Conservation (phyloP, 345 rosid species). For the Syzygium grande region DNA sequence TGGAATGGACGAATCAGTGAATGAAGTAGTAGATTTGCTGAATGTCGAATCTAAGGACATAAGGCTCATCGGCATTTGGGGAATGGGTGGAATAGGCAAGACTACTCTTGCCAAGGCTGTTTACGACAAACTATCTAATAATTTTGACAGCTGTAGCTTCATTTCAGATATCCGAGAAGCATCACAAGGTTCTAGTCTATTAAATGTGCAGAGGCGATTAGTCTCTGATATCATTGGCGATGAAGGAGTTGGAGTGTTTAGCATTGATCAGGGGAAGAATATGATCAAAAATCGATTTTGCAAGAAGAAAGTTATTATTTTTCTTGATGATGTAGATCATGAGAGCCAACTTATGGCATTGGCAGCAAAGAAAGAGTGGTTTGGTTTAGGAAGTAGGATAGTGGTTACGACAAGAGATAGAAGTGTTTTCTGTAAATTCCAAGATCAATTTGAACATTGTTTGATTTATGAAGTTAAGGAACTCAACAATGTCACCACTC, state of each 20-base stretch:
- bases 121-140: not conserved
- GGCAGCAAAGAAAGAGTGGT: not conserved
- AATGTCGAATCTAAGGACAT: not conserved
- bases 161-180: not conserved
- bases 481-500: not conserved
- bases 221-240: not conserved
- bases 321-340: not conserved
- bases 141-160: not conserved
- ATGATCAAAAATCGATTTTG: not conserved
- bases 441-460: not conserved
- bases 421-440: not conserved
- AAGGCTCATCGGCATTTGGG: not conserved
- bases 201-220: not conserved
- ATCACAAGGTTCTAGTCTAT: not conserved
- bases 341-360: not conserved
- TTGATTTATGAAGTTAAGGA: not conserved
- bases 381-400: not conserved
- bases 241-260: not conserved
- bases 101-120: not conserved
- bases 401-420: not conserved
- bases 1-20: not conserved
- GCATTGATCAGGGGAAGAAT: not conserved
- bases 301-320: not conserved
- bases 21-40: not conserved
- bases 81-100: conserved; percentile 2